Conservation (phyloP, 2,329 filamentous ascomycete species). For the Sordariomycetes sp. region DNA sequence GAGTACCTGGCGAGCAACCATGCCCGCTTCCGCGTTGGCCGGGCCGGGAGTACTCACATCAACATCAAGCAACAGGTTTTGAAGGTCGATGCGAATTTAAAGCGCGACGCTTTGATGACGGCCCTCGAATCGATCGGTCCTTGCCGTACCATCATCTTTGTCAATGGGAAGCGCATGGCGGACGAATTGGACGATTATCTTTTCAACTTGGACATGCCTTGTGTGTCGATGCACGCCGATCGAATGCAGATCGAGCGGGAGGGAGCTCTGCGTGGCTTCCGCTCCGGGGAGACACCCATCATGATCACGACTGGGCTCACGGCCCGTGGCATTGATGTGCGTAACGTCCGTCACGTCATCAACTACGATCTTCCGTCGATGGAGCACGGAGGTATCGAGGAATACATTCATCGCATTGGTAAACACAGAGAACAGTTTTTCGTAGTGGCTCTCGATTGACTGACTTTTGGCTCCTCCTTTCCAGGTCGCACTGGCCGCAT, state of each 20-base stretch:
- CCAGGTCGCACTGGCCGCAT: slow-evolving; percentile 85
- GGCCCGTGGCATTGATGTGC: slow-evolving; percentile 79
- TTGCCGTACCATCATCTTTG: slow-evolving; percentile 76
- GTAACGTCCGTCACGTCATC: slow-evolving; percentile 79
- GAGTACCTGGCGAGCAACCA: slow-evolving; percentile 62
- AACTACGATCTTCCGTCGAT: slow-evolving; percentile 77
- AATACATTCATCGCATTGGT: slow-evolving; percentile 93
- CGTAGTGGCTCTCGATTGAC: not conserved
- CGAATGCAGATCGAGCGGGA: slow-evolving; percentile 87
- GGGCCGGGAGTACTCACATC: slow-evolving; percentile 66
- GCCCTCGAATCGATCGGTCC: slow-evolving; percentile 59
- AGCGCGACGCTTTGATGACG: slow-evolving; percentile 59
- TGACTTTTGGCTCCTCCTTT: not conserved
- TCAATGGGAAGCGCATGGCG: slow-evolving; percentile 65
- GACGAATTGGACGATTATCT: slow-evolving; percentile 82
- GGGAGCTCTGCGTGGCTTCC: slow-evolving; percentile 79
- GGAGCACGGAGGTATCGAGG: slow-evolving; percentile 74
- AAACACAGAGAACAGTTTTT: slow-evolving; percentile 16
- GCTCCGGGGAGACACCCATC: slow-evolving; percentile 60
- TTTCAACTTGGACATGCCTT: slow-evolving; percentile 67
- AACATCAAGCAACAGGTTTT: slow-evolving; percentile 76
- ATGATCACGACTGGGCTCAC: slow-evolving; percentile 77
- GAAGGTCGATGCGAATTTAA: slow-evolving; percentile 49
- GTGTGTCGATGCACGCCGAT: slow-evolving; percentile 77
- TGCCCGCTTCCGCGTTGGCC: slow-evolving; percentile 74